Evolutionary conservation across 371 early-diverging fungal species (phyloP), one percentile per base, ranked within the genome.

Genomic region (Dichotomocladium elegans): DNA sequence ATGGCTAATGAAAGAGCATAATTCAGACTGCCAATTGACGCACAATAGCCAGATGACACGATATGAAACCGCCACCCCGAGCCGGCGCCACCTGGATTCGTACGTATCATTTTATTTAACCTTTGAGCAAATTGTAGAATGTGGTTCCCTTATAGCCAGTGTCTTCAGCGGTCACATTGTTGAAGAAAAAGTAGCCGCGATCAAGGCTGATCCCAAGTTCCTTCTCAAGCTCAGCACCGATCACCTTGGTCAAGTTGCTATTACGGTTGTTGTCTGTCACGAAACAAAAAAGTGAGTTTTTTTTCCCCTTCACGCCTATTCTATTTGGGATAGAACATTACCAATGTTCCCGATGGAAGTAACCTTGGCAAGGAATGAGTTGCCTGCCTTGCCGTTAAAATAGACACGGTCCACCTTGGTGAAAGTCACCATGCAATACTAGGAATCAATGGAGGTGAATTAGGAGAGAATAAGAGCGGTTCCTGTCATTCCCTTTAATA

Each of bases 351-450:
- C 77, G 53, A 76, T 76, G 4, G 73, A 72, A 9, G 60, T 58
- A 24, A 76, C 57, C 51, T 70, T 70, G 31, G 57, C 70, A 43
- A 72, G 59, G 58, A 61, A 72, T 3, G 66, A 68, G 37, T 70
- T 61, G 11, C 63, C 64, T 34, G 53, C 58, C 28, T 52, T 49
- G 10, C 77, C 77, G 33, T 56, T 64, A 53, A 62, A 76, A 24
- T 33, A 53, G 15, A 66, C 21, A 7, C 49, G 59, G 17, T 76
- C 73, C 9, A 63, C 73, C 33, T 66, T 60, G 35, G 45, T 51
- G 40, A 70, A 76, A 7, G 68, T 66, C n/a, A 76, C 73, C 46
- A 72, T 48, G 55, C 77, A 76, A 48, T 53, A 64, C 73, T 72
- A 57, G 11, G 14, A 26, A 17, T 26, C 27, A 42, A 4, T 27